These are phyloP conservation scores for Xeromyces bisporus DNA, from an alignment of 495 filamentous ascomycete genomes.

Conservation along the genomic window DNA sequence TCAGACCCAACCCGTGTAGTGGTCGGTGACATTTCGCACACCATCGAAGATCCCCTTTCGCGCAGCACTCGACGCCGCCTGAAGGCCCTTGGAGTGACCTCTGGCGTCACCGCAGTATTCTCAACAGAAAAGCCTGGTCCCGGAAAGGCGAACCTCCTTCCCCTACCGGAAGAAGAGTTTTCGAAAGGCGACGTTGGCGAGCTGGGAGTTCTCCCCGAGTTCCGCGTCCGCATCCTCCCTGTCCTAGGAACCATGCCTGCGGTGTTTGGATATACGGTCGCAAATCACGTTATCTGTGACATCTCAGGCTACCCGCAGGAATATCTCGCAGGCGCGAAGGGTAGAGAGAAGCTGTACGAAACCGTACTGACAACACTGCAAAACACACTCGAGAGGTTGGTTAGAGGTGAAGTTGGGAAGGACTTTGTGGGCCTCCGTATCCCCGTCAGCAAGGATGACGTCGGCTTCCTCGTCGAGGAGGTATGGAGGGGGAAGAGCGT, in stretches of 20 bases:
- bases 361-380: constrained; percentile 55
- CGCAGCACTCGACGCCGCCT: constrained; percentile 65
- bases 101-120: constrained; percentile 80
- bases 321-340: constrained; percentile 57
- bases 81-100: constrained; percentile 59
- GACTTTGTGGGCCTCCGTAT: constrained; percentile 57
- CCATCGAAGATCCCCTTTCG: constrained; percentile 79
- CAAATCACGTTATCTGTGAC: constrained; percentile 79
- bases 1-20: constrained; percentile 85
- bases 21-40: constrained; percentile 80
- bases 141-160: constrained; percentile 78
- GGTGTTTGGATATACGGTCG: constrained; percentile 76
- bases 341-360: constrained; percentile 79
- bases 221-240: constrained; percentile 81
- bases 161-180: constrained; percentile 77
- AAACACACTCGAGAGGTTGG: constrained; percentile 56
- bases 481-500: constrained; percentile 72
- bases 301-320: constrained; percentile 80
- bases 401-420: constrained; percentile 34
- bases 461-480: constrained; percentile 78
- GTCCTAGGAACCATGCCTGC: constrained; percentile 96
- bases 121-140: constrained; percentile 83
- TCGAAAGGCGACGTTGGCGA: constrained; percentile 76
- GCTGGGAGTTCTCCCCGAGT: constrained; percentile 75
- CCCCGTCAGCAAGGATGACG: constrained; percentile 59